Evolutionary conservation across 805 yeast species (phyloP), one percentile per base, ranked within the genome.

Genomic region (Wickerhamiella siamensis): DNA sequence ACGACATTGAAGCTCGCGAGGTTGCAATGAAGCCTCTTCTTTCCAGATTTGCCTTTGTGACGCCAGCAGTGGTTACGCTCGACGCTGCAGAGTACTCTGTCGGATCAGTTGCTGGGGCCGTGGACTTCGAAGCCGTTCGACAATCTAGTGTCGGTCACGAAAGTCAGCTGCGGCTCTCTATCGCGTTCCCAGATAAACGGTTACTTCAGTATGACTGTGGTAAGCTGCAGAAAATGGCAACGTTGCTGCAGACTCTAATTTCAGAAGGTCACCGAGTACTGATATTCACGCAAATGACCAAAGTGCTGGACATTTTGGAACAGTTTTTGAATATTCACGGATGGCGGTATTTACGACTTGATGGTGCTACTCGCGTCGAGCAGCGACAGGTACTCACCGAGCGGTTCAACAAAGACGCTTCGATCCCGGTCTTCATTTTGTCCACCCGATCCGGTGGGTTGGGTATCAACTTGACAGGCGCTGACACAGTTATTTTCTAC

Each of bases 381-480:
- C 97, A 91, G 60, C 78, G 99, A 51, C 99, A 91, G 59, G 69
- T 87, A 16, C 63, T 91, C 54, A 91, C 99, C 0, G 98, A 91
- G 55, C 69, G 88, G 48, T 91, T 91, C 64, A 91, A 91, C 57
- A 72, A 77, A 39, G 98, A 91, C 57, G 66, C 79, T 12, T 71
- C 77, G 47, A 79, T 88, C 36, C 91, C 94, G 3, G 94, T 87
- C 16, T 91, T 91, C 54, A 91, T 91, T 39, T 61, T 91, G 41
- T 84, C 95, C 3, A 84, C 96, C 2, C 75, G 99, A 62, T 91
- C 98, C 2, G 99, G 99, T 60, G 99, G 99, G 31, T 69, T 93
- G 51, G 99, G 99, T 58, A 91, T 91, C 59, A 91, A 91, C 56
- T 65, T 91, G 49, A 91, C 98, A 0, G 99, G 97, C 56, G 99